phyloP scores from a whole-genome alignment of 2,329 filamentous ascomycete genomes.

The Fusarium tuaranense region DNA sequence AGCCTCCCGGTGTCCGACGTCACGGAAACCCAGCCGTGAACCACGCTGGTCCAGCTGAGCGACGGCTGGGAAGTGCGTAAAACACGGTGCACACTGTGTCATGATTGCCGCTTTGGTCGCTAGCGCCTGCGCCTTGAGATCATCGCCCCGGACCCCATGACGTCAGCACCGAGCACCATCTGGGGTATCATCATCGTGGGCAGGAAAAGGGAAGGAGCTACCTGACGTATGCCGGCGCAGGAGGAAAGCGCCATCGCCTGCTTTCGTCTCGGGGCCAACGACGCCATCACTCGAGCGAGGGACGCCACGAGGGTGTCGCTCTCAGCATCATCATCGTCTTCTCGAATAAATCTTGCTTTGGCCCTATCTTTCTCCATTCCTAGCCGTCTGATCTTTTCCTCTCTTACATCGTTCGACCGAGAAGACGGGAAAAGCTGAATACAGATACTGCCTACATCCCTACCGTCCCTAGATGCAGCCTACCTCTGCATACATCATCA shows the following conservation, averaged over 20 bases:
- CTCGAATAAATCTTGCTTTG: constrained; percentile 39
- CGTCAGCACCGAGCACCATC: constrained; percentile 40
- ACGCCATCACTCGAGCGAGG: constrained; percentile 27
- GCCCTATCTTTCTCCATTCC: constrained; percentile 9
- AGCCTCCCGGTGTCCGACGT: not conserved
- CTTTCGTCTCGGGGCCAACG: constrained; percentile 32
- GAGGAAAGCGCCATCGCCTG: constrained; percentile 33
- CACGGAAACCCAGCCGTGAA: constrained; percentile 7
- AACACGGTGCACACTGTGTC: constrained; percentile 26
- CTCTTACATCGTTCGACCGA: not conserved
- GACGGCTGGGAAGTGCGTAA: not conserved
- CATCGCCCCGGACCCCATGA: constrained; percentile 39
- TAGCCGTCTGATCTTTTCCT: not conserved
- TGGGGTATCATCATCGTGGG: constrained; percentile 36
- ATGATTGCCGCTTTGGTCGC: not conserved
- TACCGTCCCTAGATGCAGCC: constrained; percentile 11
- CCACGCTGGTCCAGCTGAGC: constrained; percentile 15
- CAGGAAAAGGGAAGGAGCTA: constrained; percentile 32
- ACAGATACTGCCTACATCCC: constrained; percentile 4
- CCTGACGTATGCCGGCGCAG: constrained; percentile 36
- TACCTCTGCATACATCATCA: constrained; percentile 14
- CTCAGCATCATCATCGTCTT: constrained; percentile 35
- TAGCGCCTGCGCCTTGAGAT: constrained; percentile 38
- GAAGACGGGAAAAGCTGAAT: not conserved
- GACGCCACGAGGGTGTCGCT: constrained; percentile 29